A percentile compares a stretch with the other conserved stretches of the same genome.
phyloP scores from a whole-genome alignment of 106 monocot species.

The Agapanthus africanus region DNA sequence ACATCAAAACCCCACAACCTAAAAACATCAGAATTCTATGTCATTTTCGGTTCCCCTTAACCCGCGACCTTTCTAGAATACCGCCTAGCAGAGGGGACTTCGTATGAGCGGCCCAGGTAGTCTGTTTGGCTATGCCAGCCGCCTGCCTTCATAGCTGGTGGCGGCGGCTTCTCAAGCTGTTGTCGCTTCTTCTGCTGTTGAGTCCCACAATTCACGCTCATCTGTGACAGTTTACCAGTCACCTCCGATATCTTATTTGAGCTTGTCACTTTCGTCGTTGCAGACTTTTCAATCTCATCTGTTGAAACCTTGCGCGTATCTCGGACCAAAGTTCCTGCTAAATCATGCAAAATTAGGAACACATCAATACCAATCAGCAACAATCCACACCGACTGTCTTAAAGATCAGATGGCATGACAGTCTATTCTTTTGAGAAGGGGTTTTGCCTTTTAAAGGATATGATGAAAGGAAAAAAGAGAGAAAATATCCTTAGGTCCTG shows the following conservation, averaged over 20 bases:
- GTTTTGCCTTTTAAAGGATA: too few species aligned
- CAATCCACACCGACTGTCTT: too few species aligned
- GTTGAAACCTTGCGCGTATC: conserved; percentile 11
- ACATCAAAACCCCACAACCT: too few species aligned
- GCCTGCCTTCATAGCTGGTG: conserved; percentile 53
- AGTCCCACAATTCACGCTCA: conserved; percentile 29
- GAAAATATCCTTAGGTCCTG: too few species aligned
- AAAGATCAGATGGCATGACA: too few species aligned
- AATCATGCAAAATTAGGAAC: neutral
- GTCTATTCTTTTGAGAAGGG: too few species aligned
- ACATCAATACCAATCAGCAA: too few species aligned
- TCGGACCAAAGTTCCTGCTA: conserved; percentile 11
- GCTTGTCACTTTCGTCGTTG: neutral
- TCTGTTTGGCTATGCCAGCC: conserved; percentile 43
- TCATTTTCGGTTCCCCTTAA: conserved; percentile 13
- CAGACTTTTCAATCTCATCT: neutral
- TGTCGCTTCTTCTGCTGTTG: neutral
- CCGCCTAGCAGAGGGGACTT: conserved; percentile 32
- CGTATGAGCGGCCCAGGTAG: conserved; percentile 15
- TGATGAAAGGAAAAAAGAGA: too few species aligned
- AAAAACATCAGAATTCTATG: too few species aligned
- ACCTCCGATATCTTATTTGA: conserved; percentile 21
- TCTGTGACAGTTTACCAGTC: conserved; percentile 33
- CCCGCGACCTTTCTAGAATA: conserved; percentile 29
- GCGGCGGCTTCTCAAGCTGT: neutral